These are phyloP conservation scores for Coemansia sp. DNA, from an alignment of 192 early-diverging fungal species.

Conservation along the genomic window DNA sequence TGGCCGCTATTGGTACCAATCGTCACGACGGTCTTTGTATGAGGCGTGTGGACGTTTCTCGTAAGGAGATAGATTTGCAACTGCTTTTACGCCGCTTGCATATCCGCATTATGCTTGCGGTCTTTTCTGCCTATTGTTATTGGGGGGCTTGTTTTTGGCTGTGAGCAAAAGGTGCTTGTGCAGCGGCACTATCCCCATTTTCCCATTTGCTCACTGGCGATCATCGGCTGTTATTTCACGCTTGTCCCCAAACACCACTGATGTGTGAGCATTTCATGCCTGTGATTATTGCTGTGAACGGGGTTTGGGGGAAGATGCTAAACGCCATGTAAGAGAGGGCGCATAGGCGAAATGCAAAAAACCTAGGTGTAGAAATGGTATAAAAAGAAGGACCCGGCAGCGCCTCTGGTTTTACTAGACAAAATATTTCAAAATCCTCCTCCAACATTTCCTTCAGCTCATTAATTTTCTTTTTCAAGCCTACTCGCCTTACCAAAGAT, in stretches of 20 bases:
- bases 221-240: conserved; percentile 4
- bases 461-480: background rate
- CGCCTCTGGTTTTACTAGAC: background rate
- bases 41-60: background rate
- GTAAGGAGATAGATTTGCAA: background rate
- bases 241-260: conserved; percentile 2
- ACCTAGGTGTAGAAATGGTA: background rate
- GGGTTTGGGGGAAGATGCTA: background rate
- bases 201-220: conserved; percentile 5
- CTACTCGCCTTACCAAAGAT: conserved; percentile 8
- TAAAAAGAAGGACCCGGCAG: background rate
- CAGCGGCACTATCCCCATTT: background rate
- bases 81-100: background rate
- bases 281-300: conserved; percentile 4
- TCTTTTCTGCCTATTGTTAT: background rate
- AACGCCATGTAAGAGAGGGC: background rate
- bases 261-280: conserved; percentile 23
- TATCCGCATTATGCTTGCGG: background rate
- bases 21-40: background rate
- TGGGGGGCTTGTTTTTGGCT: background rate
- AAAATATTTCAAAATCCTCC: conserved; percentile 3
- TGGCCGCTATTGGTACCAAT: background rate
- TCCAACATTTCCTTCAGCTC: background rate
- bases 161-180: background rate
- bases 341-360: background rate